Conservation (phyloP, 2,329 filamentous ascomycete species). For the Aspergillus fumigatiaffinis region DNA sequence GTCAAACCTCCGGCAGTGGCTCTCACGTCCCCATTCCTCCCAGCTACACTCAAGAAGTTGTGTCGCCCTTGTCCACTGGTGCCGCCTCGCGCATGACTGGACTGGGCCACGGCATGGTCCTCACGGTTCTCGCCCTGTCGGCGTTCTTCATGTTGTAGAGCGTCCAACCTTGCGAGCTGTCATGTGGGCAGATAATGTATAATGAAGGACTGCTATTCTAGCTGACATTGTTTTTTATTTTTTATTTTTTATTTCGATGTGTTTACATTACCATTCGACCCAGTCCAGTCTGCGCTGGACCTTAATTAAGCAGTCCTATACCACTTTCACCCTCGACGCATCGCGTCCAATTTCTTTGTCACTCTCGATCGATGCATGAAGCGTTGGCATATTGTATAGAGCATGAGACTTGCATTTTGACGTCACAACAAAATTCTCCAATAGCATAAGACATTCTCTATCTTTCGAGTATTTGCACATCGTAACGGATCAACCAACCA, state of each 20-base stretch:
- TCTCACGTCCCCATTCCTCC: constrained; percentile 8
- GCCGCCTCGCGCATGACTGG: constrained; percentile 11
- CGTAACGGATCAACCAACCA: too few relatives aligned
- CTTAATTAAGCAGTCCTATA: background rate
- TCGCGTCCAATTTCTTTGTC: background rate
- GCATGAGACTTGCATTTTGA: background rate
- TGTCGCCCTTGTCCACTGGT: constrained; percentile 18
- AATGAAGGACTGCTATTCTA: background rate
- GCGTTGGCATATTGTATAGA: background rate
- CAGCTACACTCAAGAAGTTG: constrained; percentile 13
- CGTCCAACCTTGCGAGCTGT: background rate
- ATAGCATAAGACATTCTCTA: background rate
- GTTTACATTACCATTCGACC: background rate
- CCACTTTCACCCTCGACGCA: background rate
- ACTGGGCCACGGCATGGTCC: constrained; percentile 8
- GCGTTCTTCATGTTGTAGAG: constrained; percentile 13
- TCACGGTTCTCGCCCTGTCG: constrained; percentile 10
- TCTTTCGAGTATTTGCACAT: too few relatives aligned
- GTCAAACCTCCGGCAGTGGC: constrained; percentile 2
- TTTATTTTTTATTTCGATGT: background rate
- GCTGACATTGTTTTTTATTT: background rate
- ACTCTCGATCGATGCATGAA: background rate
- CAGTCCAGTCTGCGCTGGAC: background rate
- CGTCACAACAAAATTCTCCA: background rate
- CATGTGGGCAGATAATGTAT: background rate